Percentiles rank a stretch among this genome's conserved stretches.
Conservation (phyloP, 148 eudicot species). For the Cornus kousa region DNA sequence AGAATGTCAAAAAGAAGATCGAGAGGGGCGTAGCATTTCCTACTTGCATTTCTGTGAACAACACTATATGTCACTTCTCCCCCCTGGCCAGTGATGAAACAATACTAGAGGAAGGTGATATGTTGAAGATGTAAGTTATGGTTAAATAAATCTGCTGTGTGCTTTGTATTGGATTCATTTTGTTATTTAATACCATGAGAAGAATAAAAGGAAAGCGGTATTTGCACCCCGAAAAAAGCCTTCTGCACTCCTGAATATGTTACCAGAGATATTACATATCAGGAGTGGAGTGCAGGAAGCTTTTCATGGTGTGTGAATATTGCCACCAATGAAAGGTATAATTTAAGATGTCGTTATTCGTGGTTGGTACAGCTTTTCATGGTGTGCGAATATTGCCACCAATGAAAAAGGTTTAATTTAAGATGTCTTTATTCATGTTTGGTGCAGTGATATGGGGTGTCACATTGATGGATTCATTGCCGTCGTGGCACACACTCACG, state of each 20-base stretch:
- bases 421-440: neutral
- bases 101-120: conserved; percentile 76
- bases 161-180: neutral
- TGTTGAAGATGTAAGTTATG: conserved; percentile 74
- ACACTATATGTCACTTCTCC: conserved; percentile 74
- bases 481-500: conserved; percentile 82
- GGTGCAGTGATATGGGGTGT: conserved; percentile 84
- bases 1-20: conserved; percentile 88
- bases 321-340: neutral
- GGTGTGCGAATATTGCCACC: neutral
- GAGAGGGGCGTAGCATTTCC: conserved; percentile 95
- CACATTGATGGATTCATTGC: conserved; percentile 96
- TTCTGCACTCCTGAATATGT: too few species aligned
- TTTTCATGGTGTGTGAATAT: too few species aligned
- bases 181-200: neutral
- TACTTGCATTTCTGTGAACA: conserved; percentile 87
- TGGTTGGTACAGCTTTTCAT: conserved; percentile 34
- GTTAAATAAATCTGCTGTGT: neutral
- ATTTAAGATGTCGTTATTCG: neutral
- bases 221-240: too few species aligned
- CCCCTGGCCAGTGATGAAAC: conserved; percentile 83
- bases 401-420: neutral
- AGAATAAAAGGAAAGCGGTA: neutral
- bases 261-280: too few species aligned
- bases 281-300: too few species aligned